Percentiles rank a stretch among this genome's conserved stretches.
These are phyloP conservation scores for Claviceps pazoutovae DNA, from an alignment of 2,329 filamentous ascomycete genomes.

Conservation along the genomic window DNA sequence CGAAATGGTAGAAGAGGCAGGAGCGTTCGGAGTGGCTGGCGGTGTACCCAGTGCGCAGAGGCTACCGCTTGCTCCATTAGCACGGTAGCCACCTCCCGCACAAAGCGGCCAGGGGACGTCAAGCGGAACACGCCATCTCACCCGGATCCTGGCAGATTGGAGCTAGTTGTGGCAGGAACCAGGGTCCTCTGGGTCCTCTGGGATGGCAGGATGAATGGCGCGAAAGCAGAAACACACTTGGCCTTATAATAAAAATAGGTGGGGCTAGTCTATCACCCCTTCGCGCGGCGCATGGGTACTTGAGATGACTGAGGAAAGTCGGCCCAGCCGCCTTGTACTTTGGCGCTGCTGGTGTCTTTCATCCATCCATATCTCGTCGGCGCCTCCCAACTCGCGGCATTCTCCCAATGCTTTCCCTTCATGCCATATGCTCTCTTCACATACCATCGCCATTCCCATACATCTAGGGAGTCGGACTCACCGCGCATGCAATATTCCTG, in stretches of 20 bases:
- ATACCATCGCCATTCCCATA: slow-evolving; percentile 4
- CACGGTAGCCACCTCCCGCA: neutral
- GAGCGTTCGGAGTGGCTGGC: neutral
- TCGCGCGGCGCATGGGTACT: neutral
- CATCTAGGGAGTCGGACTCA: neutral
- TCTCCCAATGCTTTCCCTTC: neutral
- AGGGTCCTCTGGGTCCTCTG: neutral
- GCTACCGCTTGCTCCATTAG: neutral
- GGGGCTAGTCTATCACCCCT: neutral
- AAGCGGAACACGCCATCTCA: neutral
- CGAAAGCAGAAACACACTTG: neutral
- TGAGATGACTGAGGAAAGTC: neutral
- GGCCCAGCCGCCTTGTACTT: neutral
- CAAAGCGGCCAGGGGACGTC: neutral
- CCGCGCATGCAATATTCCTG: slow-evolving; percentile 7
- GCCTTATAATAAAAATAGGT: neutral
- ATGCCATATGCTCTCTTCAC: neutral
- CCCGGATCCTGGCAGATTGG: neutral
- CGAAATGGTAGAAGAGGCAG: neutral
- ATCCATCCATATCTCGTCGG: slow-evolving; percentile 6
- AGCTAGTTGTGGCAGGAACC: no score
- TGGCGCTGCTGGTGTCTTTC: neutral
- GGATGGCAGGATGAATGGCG: neutral
- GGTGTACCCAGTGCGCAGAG: neutral
- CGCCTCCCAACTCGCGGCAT: slow-evolving; percentile 2